Percentiles rank a stretch among this genome's conserved stretches.
Evolutionary conservation across 2,329 filamentous ascomycete genomes (phyloP).

Genomic region (Neocucurbitaria cava): DNA sequence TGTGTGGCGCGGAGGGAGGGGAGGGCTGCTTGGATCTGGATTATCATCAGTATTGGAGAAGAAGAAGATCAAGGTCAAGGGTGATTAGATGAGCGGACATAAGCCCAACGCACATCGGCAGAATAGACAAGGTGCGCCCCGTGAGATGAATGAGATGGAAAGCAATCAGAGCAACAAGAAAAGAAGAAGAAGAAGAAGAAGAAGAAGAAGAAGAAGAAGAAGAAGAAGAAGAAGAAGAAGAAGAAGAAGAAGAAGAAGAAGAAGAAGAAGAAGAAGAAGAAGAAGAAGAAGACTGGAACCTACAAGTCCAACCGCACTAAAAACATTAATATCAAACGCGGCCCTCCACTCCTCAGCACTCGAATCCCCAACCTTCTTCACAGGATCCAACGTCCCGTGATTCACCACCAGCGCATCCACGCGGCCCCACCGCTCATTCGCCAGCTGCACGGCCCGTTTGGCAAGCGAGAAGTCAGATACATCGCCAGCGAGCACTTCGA

Average conservation of each 20-base stretch:
- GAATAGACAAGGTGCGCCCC: too few species aligned
- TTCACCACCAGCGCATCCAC: slow-evolving; percentile 88
- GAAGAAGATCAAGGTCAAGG: too few species aligned
- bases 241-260: slow-evolving; percentile 29
- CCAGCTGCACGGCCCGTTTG: slow-evolving; percentile 68
- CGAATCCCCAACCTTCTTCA: slow-evolving; percentile 72
- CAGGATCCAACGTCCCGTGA: slow-evolving; percentile 81
- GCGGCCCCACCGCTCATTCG: slow-evolving; percentile 70
- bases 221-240: not conserved
- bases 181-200: not conserved
- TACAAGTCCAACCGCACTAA: slow-evolving; percentile 81
- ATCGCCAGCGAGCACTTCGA: slow-evolving; percentile 66
- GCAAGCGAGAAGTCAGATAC: slow-evolving; percentile 62
- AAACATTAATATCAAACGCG: slow-evolving; percentile 84
- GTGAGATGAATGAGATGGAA: too few species aligned
- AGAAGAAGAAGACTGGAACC: slow-evolving; percentile 40
- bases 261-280: too few species aligned
- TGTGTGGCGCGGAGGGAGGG: slow-evolving; percentile 70
- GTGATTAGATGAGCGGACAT: too few species aligned
- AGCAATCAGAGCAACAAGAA: too few species aligned
- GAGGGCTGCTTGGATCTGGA: slow-evolving; percentile 73
- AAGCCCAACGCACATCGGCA: too few species aligned
- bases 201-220: slow-evolving; percentile 12
- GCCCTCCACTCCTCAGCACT: slow-evolving; percentile 76
- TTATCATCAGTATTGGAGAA: too few species aligned